Conservation (phyloP, 176 grass and related monocot genomes). For the Elaeis guineensis region DNA sequence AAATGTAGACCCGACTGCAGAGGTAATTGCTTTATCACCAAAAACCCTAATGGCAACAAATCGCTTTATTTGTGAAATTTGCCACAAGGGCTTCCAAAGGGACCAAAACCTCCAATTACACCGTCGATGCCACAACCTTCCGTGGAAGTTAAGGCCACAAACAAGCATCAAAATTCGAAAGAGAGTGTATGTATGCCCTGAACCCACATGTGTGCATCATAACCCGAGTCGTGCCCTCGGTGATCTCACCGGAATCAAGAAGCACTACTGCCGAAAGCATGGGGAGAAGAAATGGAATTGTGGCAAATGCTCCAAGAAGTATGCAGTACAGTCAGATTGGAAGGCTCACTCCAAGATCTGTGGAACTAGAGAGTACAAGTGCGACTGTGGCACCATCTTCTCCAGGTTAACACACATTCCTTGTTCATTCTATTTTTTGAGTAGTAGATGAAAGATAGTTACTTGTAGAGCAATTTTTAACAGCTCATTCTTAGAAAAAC, state of each 20-base stretch:
- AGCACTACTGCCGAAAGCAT: constrained; percentile 76
- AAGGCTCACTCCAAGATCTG: constrained; percentile 12
- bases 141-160: background rate
- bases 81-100: constrained; percentile 83
- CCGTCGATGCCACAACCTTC: constrained; percentile 1
- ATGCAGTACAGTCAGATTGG: constrained; percentile 1
- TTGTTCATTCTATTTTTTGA: too few relatives aligned
- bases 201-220: constrained; percentile 62
- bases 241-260: constrained; percentile 81
- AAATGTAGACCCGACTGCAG: background rate
- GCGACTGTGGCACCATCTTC: constrained; percentile 22
- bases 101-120: constrained; percentile 66
- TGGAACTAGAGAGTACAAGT: constrained; percentile 21
- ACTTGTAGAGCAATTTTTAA: too few relatives aligned
- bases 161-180: constrained; percentile 16
- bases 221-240: constrained; percentile 55
- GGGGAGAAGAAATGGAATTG: constrained; percentile 11
- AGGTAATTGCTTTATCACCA: background rate
- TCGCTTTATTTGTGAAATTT: constrained; percentile 86
- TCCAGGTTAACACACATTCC: constrained; percentile 6
- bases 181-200: constrained; percentile 68
- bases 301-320: background rate
- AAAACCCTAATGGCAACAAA: background rate
- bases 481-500: too few relatives aligned
- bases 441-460: too few relatives aligned